Percentiles rank a stretch among this genome's conserved stretches.
phyloP scores from a whole-genome alignment of 2,329 filamentous ascomycete species.

The Sporothrix humicola region DNA sequence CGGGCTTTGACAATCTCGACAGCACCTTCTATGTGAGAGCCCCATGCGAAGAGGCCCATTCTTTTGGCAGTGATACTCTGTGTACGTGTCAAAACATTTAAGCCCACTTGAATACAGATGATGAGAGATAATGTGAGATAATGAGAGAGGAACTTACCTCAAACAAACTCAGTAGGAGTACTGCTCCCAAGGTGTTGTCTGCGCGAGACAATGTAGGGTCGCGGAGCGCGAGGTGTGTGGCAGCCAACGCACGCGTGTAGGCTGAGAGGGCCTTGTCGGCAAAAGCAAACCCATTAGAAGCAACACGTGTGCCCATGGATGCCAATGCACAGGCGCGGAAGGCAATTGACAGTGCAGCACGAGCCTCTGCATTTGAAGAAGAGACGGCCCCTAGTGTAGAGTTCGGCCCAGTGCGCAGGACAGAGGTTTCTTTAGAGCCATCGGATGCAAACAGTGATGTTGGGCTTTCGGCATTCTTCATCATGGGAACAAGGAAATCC shows the following conservation, averaged over 20 bases:
- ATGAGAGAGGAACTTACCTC: conserved; percentile 49
- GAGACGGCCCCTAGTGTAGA: neutral
- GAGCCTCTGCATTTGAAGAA: neutral
- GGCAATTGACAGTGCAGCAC: conserved; percentile 53
- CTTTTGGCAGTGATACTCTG: conserved; percentile 60
- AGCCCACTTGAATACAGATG: too few species aligned
- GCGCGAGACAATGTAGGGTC: conserved; percentile 56
- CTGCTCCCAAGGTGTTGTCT: conserved; percentile 65
- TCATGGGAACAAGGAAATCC: conserved; percentile 63
- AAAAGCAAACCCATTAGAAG: conserved; percentile 45
- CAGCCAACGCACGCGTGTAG: conserved; percentile 61
- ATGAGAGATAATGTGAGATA: neutral
- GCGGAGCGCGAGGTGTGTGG: conserved; percentile 59
- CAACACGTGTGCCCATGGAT: conserved; percentile 59
- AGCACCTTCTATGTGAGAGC: conserved; percentile 68
- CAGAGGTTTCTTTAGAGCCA: neutral
- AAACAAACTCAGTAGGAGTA: conserved; percentile 65
- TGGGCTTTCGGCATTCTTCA: conserved; percentile 49
- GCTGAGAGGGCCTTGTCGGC: conserved; percentile 54
- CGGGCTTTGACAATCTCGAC: conserved; percentile 64
- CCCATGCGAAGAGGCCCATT: conserved; percentile 63
- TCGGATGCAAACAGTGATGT: conserved; percentile 13
- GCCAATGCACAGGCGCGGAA: conserved; percentile 66
- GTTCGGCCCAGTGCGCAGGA: too few species aligned
- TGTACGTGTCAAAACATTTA: too few species aligned